Evolutionary conservation across 106 monocot genomes (phyloP).

Genomic region (Platanthera zijinensis): DNA sequence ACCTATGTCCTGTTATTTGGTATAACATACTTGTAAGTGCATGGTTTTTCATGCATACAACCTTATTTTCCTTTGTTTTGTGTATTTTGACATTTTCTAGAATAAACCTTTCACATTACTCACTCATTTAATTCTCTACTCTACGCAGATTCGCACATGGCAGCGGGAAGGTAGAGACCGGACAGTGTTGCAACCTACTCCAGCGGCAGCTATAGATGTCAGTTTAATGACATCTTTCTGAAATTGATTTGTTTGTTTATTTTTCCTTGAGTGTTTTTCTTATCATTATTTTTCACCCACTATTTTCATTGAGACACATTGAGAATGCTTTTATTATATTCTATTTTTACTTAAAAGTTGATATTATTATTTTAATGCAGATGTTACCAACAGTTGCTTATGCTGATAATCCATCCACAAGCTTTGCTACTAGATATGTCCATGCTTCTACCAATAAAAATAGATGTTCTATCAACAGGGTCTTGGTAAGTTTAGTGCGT

Average conservation of each 20-base stretch:
- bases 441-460: constrained; percentile 98
- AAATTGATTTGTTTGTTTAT: constrained; percentile 4
- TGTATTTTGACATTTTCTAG: neutral
- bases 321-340: neutral
- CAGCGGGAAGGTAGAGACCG: constrained; percentile 76
- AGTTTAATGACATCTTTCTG: constrained; percentile 8
- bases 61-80: no score
- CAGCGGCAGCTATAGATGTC: constrained; percentile 90
- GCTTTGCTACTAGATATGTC: constrained; percentile 95
- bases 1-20: neutral
- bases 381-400: constrained; percentile 87
- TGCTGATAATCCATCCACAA: constrained; percentile 91
- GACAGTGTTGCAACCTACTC: constrained; percentile 77
- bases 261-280: neutral
- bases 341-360: constrained; percentile 3
- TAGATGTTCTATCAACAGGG: constrained; percentile 87
- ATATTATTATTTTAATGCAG: constrained; percentile 41
- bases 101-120: neutral
- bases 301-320: neutral
- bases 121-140: constrained; percentile 1
- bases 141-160: constrained; percentile 77
- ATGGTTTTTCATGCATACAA: no score
- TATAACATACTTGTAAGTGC: neutral
- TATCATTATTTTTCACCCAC: neutral
- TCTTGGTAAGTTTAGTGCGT: constrained; percentile 56